phyloP scores from a whole-genome alignment of 2,329 filamentous ascomycete genomes.

The Cercospora berteroae region DNA sequence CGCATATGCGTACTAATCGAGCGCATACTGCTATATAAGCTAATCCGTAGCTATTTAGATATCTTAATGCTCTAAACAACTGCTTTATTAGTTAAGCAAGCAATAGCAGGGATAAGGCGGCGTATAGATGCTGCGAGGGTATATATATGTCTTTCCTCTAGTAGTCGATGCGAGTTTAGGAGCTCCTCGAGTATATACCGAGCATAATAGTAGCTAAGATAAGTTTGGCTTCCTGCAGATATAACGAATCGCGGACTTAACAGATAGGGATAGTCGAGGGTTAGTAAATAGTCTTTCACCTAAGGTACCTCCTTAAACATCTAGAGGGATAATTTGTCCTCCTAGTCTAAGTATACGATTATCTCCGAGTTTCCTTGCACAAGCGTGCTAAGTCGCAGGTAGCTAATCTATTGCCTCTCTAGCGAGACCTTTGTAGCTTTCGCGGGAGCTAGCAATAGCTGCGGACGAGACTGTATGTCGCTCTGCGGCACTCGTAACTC shows the following conservation, averaged over 20 bases:
- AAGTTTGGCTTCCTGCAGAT: background rate
- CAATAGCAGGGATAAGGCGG: background rate
- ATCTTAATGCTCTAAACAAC: background rate
- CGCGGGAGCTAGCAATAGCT: background rate
- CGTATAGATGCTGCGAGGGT: background rate
- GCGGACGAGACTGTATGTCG: background rate
- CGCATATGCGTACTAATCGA: background rate
- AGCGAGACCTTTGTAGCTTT: background rate
- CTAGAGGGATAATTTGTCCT: background rate
- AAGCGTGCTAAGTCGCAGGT: background rate
- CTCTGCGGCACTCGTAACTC: background rate
- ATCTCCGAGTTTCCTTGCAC: background rate
- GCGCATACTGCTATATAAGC: background rate
- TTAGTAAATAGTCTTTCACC: background rate
- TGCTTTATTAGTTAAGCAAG: background rate
- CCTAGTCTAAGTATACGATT: background rate
- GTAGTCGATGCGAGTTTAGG: conserved; percentile 5
- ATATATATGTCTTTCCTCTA: conserved; percentile 5
- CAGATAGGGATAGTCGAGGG: background rate
- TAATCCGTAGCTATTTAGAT: background rate
- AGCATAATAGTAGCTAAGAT: conserved; percentile 7
- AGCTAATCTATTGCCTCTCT: conserved; percentile 4
- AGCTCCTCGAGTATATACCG: conserved; percentile 16
- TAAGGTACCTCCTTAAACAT: background rate
- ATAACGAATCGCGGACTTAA: background rate